Base-by-base conservation (phyloP, 2,329 filamentous ascomycete genomes). In the Fusarium sp. region DNA sequence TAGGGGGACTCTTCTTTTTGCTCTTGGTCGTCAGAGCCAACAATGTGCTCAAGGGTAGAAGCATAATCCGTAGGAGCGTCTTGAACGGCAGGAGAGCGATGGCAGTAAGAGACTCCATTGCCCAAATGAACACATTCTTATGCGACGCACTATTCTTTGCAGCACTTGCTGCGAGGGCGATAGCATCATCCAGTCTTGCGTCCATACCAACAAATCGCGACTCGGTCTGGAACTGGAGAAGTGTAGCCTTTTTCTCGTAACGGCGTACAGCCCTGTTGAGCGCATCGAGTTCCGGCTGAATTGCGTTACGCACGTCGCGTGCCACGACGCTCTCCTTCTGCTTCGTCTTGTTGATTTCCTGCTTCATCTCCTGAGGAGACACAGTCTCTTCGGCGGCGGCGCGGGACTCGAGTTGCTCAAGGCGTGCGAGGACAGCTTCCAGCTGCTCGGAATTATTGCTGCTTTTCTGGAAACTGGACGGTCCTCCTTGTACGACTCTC, bases 221-320 rank as follows among this genome's bases (percentile, higher is more conserved):
- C 67, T 97, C 93, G 4, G 89, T 92, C 73, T 95, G 90, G 54
- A 91, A 85, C 11, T 91, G 86, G 26, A 94, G 86, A 9, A 94
- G 83, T 1, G 90, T 90, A 6, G 91, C 89, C 72, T 94, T 92
- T 80, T 97, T 97, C 80, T 98, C 95, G 73, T 97, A 97, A 34
- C 93, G 89, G 20, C 95, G 87, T 43, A 98, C 91, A 6, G 95
- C 94, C 46, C 95, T 89, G 71, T 94, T 96, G 30, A 98, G 82
- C 0, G 93, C 92, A 72, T 97, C 94, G 7, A 98, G 84, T 60
- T 97, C 93, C 1, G 93, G 90, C 68, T 94, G 91, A 12, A 95
- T 83, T 26, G 83, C 81, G 61, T 87, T 87, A 40, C 88, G 86
- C 14, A 92, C 83, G 59, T 92, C 89, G 7, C 81, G 83, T 45